Evolutionary conservation across 768 basidiomycete genomes (phyloP).

Genomic region (Tephrocybe sp.): DNA sequence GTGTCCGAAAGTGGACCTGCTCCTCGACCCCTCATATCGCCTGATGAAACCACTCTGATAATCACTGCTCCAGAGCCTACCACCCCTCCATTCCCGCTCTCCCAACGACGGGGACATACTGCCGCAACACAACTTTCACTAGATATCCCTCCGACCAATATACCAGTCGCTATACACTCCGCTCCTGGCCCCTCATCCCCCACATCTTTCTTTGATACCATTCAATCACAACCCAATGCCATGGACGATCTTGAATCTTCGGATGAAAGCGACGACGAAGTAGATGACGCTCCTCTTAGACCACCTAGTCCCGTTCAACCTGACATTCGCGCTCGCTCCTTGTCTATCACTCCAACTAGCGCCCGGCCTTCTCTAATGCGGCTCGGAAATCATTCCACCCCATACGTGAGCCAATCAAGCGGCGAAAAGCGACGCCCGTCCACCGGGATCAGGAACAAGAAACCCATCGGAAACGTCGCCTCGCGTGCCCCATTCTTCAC

Average conservation of each 20-base stretch:
- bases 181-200: constrained; percentile 66
- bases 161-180: constrained; percentile 48
- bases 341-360: constrained; percentile 31
- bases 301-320: constrained; percentile 12
- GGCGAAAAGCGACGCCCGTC: constrained; percentile 32
- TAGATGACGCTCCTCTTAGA: constrained; percentile 29
- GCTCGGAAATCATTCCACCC: constrained; percentile 68
- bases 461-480: constrained; percentile 54
- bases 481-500: constrained; percentile 43
- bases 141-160: constrained; percentile 43
- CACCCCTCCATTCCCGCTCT: constrained; percentile 39
- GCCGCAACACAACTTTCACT: constrained; percentile 32
- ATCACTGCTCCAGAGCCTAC: constrained; percentile 43
- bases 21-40: constrained; percentile 13
- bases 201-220: constrained; percentile 72
- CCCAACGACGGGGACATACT: constrained; percentile 28
- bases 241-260: constrained; percentile 73
- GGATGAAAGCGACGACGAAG: constrained; percentile 39
- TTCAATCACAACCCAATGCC: constrained; percentile 66
- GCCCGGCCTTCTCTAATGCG: constrained; percentile 52
- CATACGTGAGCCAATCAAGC: constrained; percentile 47
- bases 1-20: constrained; percentile 19
- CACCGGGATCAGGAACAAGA: constrained; percentile 32
- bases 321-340: constrained; percentile 35
- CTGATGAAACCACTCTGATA: constrained; percentile 29